phyloP scores from a whole-genome alignment of 2,329 filamentous ascomycete species.

The Neoscytalidium dimidiatum region DNA sequence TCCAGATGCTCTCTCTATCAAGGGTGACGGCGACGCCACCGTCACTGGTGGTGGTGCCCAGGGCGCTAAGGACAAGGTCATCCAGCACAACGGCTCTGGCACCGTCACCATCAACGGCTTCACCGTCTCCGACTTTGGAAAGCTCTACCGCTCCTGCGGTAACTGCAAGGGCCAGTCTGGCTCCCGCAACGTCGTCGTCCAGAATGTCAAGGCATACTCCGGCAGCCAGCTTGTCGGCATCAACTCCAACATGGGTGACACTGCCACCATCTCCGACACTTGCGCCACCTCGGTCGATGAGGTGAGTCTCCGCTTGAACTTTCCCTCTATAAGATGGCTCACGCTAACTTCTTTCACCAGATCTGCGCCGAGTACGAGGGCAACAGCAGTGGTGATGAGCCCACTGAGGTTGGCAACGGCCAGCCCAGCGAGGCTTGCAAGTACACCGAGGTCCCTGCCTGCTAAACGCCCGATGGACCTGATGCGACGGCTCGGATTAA shows the following conservation, averaged over 20 bases:
- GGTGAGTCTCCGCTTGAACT: constrained; percentile 28
- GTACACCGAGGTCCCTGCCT: constrained; percentile 24
- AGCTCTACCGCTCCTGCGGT: constrained; percentile 27
- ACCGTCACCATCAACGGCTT: constrained; percentile 37
- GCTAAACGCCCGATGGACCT: not conserved
- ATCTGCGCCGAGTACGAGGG: constrained; percentile 40
- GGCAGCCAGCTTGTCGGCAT: constrained; percentile 21
- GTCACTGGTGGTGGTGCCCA: constrained; percentile 32
- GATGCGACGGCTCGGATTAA: not conserved
- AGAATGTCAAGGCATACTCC: constrained; percentile 3
- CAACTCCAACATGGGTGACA: constrained; percentile 48
- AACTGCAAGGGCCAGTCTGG: constrained; percentile 49
- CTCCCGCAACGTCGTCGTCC: constrained; percentile 38
- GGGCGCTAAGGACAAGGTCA: constrained; percentile 33
- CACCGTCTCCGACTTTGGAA: constrained; percentile 30
- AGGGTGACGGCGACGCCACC: constrained; percentile 24
- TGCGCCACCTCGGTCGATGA: constrained; percentile 34
- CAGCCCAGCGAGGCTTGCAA: constrained; percentile 35
- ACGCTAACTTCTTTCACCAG: constrained; percentile 16
- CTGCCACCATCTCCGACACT: constrained; percentile 15
- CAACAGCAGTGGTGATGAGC: constrained; percentile 36
- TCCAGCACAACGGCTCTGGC: constrained; percentile 37
- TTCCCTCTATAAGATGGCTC: too few species aligned
- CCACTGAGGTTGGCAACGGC: constrained; percentile 30
- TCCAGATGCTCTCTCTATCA: constrained; percentile 36